These are phyloP conservation scores for Alliaria petiolata DNA, from an alignment of 345 rosid genomes.

Conservation along the genomic window DNA sequence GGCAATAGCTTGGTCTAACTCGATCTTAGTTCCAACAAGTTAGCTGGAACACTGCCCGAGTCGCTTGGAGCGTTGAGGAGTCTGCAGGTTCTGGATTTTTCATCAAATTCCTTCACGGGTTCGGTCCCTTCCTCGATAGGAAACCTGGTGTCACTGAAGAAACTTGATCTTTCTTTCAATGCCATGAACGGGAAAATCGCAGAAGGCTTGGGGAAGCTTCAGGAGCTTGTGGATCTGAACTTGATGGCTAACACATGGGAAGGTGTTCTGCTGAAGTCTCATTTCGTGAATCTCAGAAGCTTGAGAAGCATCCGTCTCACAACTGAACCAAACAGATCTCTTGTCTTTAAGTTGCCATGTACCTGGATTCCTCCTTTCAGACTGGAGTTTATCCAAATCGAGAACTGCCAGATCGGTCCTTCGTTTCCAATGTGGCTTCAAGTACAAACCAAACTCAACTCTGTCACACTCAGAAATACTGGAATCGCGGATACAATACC, in stretches of 20 bases:
- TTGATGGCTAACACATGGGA: slow-evolving; percentile 44
- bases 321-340: slow-evolving; percentile 37
- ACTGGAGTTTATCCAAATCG: slow-evolving; percentile 40
- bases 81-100: slow-evolving; percentile 38
- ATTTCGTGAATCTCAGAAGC: slow-evolving; percentile 39
- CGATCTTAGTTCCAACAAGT: slow-evolving; percentile 38
- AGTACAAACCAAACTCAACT: slow-evolving; percentile 43
- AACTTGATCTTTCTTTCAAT: slow-evolving; percentile 44
- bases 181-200: slow-evolving; percentile 50
- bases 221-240: slow-evolving; percentile 31
- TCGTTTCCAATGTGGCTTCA: slow-evolving; percentile 59
- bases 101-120: slow-evolving; percentile 43
- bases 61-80: slow-evolving; percentile 42
- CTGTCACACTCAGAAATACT: slow-evolving; percentile 38
- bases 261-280: slow-evolving; percentile 44
- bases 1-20: slow-evolving; percentile 34
- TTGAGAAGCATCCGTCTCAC: slow-evolving; percentile 38
- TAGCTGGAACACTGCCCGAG: slow-evolving; percentile 42
- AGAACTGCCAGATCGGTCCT: slow-evolving; percentile 54
- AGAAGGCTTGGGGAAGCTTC: slow-evolving; percentile 43
- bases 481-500: slow-evolving; percentile 49
- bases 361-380: slow-evolving; percentile 61
- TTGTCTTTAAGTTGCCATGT: slow-evolving; percentile 38
- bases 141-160: slow-evolving; percentile 34
- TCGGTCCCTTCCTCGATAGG: slow-evolving; percentile 48